Evolutionary conservation across 2,329 filamentous ascomycete species (phyloP).

Genomic region (Gyromitra esculenta): DNA sequence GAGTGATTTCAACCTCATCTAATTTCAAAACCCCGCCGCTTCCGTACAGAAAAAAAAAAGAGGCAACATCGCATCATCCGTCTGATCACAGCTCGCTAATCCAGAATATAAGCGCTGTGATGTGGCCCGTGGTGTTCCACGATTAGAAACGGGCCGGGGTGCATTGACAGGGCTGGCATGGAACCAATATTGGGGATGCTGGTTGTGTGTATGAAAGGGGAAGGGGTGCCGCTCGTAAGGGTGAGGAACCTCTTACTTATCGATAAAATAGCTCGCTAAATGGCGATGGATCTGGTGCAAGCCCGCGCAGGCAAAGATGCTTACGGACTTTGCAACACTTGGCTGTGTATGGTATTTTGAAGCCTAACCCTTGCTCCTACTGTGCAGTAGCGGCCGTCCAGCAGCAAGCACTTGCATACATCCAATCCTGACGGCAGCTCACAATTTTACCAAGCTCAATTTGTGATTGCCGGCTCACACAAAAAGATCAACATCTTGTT

Average conservation of each 20-base stretch:
- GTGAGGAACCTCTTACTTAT: slow-evolving; percentile 20
- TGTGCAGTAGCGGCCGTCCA: slow-evolving; percentile 20
- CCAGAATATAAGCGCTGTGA: slow-evolving; percentile 36
- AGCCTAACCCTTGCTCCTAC: slow-evolving; percentile 49
- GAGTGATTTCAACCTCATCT: slow-evolving; percentile 29
- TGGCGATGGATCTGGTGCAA: slow-evolving; percentile 46
- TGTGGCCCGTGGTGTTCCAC: slow-evolving; percentile 22
- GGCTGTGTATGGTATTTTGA: slow-evolving; percentile 42
- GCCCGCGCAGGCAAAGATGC: slow-evolving; percentile 26
- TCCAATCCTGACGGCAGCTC: slow-evolving; percentile 50
- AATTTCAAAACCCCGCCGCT: slow-evolving; percentile 36
- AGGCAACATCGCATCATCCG: slow-evolving; percentile 27
- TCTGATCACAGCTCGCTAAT: slow-evolving; percentile 31
- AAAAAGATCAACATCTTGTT: slow-evolving; percentile 43
- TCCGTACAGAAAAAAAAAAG: slow-evolving; percentile 2
- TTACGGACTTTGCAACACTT: slow-evolving; percentile 35
- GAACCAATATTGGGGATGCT: slow-evolving; percentile 33
- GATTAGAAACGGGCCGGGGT: slow-evolving; percentile 48
- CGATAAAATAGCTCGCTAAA: slow-evolving; percentile 50
- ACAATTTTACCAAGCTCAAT: slow-evolving; percentile 48
- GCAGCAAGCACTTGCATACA: slow-evolving; percentile 41
- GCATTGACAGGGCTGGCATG: slow-evolving; percentile 49
- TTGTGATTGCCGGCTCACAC: slow-evolving; percentile 38
- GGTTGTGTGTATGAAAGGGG: slow-evolving; percentile 42
- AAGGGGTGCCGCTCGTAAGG: slow-evolving; percentile 31